Evolutionary conservation across 208 protist species (phyloP).

Genomic region (Acanthamoeba triangularis): DNA sequence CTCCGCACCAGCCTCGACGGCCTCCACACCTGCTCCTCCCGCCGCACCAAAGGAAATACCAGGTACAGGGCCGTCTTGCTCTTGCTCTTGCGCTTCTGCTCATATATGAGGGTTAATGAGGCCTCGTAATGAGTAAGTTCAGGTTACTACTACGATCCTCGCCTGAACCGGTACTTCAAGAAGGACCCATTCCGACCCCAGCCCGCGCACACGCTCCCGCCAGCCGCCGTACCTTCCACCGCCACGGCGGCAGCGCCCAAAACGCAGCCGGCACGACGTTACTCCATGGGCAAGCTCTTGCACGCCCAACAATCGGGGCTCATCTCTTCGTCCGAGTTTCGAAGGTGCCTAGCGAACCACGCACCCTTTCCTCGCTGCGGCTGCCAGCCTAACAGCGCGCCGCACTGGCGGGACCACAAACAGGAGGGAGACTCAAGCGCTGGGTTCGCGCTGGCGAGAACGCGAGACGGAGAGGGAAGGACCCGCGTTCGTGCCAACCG

Average conservation of each 20-base stretch:
- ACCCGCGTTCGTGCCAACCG: neutral
- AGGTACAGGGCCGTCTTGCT: neutral
- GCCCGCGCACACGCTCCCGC: neutral
- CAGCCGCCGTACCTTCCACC: neutral
- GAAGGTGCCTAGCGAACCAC: neutral
- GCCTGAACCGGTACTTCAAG: slow-evolving; percentile 70
- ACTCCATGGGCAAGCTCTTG: slow-evolving; percentile 4
- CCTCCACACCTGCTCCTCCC: neutral
- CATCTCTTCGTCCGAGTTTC: neutral
- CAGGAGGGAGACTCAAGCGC: neutral
- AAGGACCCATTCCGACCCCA: slow-evolving; percentile 59
- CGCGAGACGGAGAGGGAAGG: neutral
- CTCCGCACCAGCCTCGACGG: neutral
- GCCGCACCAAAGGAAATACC: slow-evolving; percentile 14
- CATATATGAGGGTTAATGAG: too few species aligned
- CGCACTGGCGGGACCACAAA: neutral
- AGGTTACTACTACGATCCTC: slow-evolving; percentile 49
- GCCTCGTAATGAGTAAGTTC: too few species aligned
- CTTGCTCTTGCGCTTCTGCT: too few species aligned
- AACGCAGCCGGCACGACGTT: neutral
- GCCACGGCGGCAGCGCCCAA: neutral
- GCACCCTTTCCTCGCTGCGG: too few species aligned
- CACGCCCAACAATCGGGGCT: neutral
- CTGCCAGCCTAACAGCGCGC: neutral
- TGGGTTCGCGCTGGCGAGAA: neutral